phyloP scores from a whole-genome alignment of 2,329 filamentous ascomycete species.

The Colletotrichum sp. region DNA sequence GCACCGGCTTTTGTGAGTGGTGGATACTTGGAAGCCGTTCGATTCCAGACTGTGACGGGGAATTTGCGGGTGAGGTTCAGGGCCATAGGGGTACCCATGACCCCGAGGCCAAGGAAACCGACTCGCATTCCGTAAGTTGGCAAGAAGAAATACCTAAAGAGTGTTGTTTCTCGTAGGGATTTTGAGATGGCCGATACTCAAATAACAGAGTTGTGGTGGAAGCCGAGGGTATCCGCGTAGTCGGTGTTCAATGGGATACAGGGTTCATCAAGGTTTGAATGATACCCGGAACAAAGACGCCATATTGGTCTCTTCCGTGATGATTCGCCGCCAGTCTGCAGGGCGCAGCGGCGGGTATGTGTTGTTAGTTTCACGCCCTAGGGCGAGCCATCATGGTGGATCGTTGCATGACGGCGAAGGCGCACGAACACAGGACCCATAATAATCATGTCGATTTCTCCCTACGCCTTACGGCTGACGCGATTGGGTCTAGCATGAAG shows the following conservation, averaged over 20 bases:
- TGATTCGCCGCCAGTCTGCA: background rate
- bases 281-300: background rate
- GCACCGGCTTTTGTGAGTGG: constrained; percentile 25
- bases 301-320: too few species aligned
- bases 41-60: constrained; percentile 34
- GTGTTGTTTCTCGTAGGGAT: background rate
- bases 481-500: background rate
- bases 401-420: background rate
- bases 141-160: fast-evolving
- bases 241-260: background rate
- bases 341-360: background rate
- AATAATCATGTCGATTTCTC: background rate
- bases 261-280: background rate
- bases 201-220: background rate
- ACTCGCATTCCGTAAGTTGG: background rate
- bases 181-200: background rate
- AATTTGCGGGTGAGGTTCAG: constrained; percentile 31
- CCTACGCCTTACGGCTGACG: background rate
- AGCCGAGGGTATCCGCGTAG: background rate
- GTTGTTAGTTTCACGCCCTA: constrained; percentile 3
- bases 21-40: constrained; percentile 29
- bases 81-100: constrained; percentile 38
- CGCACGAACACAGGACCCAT: background rate
- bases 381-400: background rate
- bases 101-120: constrained; percentile 35